These are phyloP conservation scores for Pseudogymnoascus sp. DNA, from an alignment of 2,329 filamentous ascomycete species.

Conservation along the genomic window DNA sequence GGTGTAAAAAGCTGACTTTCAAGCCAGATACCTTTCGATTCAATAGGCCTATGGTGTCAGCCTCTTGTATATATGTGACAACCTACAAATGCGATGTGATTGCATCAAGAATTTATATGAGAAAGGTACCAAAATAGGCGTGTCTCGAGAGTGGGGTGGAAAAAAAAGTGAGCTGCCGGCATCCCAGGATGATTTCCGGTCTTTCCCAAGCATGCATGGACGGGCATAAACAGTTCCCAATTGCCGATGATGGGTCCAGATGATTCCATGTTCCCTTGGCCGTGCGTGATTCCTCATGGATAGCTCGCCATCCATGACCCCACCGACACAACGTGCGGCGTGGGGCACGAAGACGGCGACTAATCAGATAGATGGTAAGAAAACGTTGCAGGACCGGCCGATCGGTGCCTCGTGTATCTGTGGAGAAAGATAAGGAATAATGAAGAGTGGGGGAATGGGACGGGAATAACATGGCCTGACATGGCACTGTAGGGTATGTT, in stretches of 20 bases:
- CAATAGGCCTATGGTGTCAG: not conserved
- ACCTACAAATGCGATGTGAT: not conserved
- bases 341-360: not conserved
- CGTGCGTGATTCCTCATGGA: conserved; percentile 12
- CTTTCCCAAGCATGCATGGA: not conserved
- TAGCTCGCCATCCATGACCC: conserved; percentile 14
- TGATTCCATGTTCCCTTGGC: not conserved
- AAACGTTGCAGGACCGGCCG: not conserved
- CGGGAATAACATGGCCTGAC: not conserved
- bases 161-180: not conserved
- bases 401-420: not conserved
- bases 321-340: not conserved
- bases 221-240: not conserved
- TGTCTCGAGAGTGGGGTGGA: not conserved
- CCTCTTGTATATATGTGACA: not conserved
- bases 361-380: not conserved
- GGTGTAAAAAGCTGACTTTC: not conserved
- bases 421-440: not conserved
- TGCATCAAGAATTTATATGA: not conserved
- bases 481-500: not conserved
- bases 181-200: not conserved
- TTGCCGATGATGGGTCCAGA: not conserved
- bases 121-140: not conserved
- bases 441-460: not conserved
- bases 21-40: not conserved